phyloP scores from a whole-genome alignment of 2,329 filamentous ascomycete species.

The Monilinia fructicola region DNA sequence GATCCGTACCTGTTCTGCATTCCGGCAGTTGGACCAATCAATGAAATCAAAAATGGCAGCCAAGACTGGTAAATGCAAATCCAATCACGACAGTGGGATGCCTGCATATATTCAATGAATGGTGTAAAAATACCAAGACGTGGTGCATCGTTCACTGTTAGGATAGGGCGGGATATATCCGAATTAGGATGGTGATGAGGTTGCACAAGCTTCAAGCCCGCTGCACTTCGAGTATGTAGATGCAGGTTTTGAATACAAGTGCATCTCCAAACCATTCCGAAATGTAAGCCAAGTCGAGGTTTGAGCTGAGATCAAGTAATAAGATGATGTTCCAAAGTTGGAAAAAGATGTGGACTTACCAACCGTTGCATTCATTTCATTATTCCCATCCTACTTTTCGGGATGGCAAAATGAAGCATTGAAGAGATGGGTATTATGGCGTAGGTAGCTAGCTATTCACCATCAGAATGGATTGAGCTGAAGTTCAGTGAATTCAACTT shows the following conservation, averaged over 20 bases:
- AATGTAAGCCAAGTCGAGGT: neutral
- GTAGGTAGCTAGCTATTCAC: neutral
- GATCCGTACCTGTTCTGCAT: neutral
- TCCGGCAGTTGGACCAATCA: neutral
- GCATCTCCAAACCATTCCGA: neutral
- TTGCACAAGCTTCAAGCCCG: neutral
- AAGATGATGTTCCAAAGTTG: neutral
- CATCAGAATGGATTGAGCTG: neutral
- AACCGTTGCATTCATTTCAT: neutral
- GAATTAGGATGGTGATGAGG: slow-evolving; percentile 3
- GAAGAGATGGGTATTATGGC: neutral
- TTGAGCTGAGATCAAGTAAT: slow-evolving; percentile 1
- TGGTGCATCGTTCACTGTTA: neutral
- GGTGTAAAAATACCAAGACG: neutral
- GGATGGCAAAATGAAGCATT: neutral
- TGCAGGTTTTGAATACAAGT: slow-evolving; percentile 1
- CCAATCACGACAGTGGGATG: slow-evolving; percentile 4
- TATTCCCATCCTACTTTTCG: neutral
- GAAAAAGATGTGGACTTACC: neutral
- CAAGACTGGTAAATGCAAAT: slow-evolving; percentile 12
- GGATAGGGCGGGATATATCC: slow-evolving; percentile 8
- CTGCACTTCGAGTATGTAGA: neutral
- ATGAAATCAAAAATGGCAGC: neutral
- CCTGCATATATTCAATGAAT: slow-evolving; percentile 6
- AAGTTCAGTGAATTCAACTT: neutral